Conservation (phyloP, 129 eudicot species). For the Apium graveolens region DNA sequence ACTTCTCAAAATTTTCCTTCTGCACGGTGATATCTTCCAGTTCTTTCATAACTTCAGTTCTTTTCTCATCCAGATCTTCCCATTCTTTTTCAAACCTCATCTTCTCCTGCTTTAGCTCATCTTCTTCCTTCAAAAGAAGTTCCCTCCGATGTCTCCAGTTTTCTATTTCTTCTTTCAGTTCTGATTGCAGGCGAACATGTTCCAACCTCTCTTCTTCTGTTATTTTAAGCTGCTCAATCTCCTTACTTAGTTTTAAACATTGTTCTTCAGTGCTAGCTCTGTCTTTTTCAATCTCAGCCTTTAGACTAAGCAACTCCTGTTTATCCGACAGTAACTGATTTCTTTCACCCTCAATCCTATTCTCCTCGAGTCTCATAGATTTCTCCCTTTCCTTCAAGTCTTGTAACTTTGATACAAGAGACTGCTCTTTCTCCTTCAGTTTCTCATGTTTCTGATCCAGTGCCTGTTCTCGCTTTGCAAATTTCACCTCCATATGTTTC, state of each 20-base stretch:
- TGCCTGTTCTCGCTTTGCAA: conserved; percentile 79
- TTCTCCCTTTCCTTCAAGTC: conserved; percentile 77
- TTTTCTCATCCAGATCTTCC: conserved; percentile 91
- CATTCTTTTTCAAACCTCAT: conserved; percentile 87
- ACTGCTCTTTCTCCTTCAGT: conserved; percentile 71
- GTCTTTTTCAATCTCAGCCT: conserved; percentile 61
- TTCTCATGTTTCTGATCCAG: conserved; percentile 70
- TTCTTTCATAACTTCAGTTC: conserved; percentile 51
- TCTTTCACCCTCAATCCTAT: conserved; percentile 57
- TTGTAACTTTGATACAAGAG: conserved; percentile 48
- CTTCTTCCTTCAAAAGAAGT: conserved; percentile 56
- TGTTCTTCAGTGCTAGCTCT: conserved; percentile 51
- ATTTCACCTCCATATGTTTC: conserved; percentile 66
- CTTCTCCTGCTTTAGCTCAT: conserved; percentile 72
- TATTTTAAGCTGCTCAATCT: conserved; percentile 57
- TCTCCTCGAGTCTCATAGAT: conserved; percentile 56
- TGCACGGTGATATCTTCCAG: conserved; percentile 39
- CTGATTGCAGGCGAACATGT: conserved; percentile 55
- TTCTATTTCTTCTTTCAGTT: conserved; percentile 69
- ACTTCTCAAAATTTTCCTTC: conserved; percentile 47
- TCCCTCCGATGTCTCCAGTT: conserved; percentile 60
- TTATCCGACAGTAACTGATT: conserved; percentile 51
- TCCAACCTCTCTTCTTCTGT: conserved; percentile 83
- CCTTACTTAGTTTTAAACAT: conserved; percentile 33
- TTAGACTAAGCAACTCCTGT: conserved; percentile 49